Conservation (phyloP, 495 filamentous ascomycete species). For the Annulohypoxylon maeteangense region DNA sequence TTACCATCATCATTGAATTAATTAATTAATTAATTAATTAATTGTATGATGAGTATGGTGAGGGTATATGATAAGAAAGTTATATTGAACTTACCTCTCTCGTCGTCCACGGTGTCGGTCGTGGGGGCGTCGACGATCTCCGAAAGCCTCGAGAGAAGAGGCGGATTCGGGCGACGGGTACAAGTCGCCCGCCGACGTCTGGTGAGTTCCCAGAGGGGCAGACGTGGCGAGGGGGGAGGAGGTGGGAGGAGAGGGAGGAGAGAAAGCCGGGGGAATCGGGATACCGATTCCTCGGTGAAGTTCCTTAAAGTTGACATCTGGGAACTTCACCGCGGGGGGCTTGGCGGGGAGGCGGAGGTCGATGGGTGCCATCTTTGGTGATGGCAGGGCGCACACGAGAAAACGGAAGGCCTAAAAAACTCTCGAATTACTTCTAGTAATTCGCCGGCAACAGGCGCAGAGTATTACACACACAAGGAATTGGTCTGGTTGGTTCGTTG, state of each 20-base stretch:
- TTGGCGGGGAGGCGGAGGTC: not conserved
- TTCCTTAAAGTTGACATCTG: not conserved
- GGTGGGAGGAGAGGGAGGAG: not conserved
- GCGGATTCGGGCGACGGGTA: not conserved
- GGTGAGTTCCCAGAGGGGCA: not conserved
- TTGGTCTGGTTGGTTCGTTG: no score
- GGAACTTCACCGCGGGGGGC: not conserved
- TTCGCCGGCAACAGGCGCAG: not conserved
- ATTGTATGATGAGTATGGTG: not conserved
- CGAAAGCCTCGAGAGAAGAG: not conserved
- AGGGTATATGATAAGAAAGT: not conserved
- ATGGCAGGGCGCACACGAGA: not conserved
- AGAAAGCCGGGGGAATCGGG: not conserved
- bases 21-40: not conserved
- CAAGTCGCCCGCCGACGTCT: not conserved
- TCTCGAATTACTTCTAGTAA: not conserved
- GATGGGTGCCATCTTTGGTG: not conserved
- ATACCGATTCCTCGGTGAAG: not conserved
- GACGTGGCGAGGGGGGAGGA: not conserved
- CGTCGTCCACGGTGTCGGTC: not conserved
- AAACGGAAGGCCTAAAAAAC: not conserved
- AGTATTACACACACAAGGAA: not conserved
- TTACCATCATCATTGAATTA: not conserved
- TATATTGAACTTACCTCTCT: not conserved
- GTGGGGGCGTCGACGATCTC: not conserved